A percentile compares a stretch with the other conserved stretches of the same genome.
phyloP scores from a whole-genome alignment of 179 eudicot species.

The Camellia oleifera region DNA sequence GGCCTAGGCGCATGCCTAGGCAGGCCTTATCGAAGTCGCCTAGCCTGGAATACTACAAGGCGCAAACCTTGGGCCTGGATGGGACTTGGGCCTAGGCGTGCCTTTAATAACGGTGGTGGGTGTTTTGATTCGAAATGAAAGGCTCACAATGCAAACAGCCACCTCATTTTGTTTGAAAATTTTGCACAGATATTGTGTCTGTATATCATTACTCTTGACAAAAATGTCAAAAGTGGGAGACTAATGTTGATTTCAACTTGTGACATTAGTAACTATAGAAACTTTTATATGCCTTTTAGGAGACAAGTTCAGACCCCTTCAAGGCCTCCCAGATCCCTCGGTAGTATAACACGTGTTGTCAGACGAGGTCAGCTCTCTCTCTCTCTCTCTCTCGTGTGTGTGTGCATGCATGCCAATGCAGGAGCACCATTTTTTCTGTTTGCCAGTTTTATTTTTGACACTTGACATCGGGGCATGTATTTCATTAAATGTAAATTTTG shows the following conservation, averaged over 20 bases:
- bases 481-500: background rate
- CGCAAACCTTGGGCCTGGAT: too few relatives aligned
- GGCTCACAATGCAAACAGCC: too few relatives aligned
- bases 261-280: background rate
- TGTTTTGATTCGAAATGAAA: too few relatives aligned
- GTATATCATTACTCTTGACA: background rate
- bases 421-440: background rate
- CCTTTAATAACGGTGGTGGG: too few relatives aligned
- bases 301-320: slow-evolving; percentile 56
- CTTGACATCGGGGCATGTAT: background rate
- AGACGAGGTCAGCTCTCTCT: slow-evolving; percentile 44
- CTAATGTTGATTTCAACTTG: background rate
- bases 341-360: slow-evolving; percentile 62
- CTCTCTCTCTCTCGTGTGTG: background rate
- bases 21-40: too few relatives aligned
- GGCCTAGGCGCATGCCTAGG: too few relatives aligned
- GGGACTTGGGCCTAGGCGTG: too few relatives aligned
- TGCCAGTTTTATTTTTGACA: too few relatives aligned
- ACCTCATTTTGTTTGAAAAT: too few relatives aligned
- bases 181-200: too few relatives aligned
- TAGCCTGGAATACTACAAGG: too few relatives aligned
- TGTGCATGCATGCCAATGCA: too few relatives aligned
- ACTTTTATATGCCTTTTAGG: slow-evolving; percentile 24
- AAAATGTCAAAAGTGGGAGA: background rate
- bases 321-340: slow-evolving; percentile 54